Conservation (phyloP, 192 early-diverging fungal species). For the Coemansia sp. region DNA sequence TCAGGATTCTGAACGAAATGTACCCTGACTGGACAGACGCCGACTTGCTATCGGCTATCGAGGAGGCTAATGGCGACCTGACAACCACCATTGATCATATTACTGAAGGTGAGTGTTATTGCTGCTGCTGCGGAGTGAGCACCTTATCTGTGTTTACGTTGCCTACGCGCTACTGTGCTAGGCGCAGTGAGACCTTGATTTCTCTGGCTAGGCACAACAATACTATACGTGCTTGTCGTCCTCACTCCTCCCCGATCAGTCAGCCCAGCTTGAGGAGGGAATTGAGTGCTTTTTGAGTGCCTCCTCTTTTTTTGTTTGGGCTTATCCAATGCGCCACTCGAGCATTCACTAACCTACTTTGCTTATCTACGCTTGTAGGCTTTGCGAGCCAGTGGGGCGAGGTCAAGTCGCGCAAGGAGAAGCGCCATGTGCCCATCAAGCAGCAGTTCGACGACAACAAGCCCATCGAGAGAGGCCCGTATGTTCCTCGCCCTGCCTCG, state of each 20-base stretch:
- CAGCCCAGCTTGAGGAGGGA: background rate
- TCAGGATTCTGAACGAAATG: constrained; percentile 66
- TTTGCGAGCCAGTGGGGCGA: constrained; percentile 81
- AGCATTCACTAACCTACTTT: background rate
- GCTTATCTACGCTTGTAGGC: constrained; percentile 52
- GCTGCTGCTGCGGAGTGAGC: background rate
- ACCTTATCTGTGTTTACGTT: background rate
- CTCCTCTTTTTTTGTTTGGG: background rate
- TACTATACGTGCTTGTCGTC: background rate
- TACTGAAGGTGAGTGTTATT: constrained; percentile 62
- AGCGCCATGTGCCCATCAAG: constrained; percentile 51
- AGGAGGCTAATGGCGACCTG: constrained; percentile 85
- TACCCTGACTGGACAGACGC: constrained; percentile 84
- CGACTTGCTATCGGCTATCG: constrained; percentile 80
- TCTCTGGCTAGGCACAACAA: background rate
- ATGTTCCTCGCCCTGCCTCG: constrained; percentile 59
- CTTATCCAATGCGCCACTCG: background rate
- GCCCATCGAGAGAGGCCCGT: constrained; percentile 38
- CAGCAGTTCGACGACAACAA: constrained; percentile 53
- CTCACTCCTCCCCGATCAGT: background rate
- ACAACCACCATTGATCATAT: constrained; percentile 79
- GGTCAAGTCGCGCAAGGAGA: constrained; percentile 70
- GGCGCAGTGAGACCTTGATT: background rate
- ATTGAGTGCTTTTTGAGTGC: background rate
- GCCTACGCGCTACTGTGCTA: background rate